Evolutionary conservation across 352 stramenopile species (phyloP), one percentile per base, ranked within the genome.

Genomic region (Phytophthora kernoviae): DNA sequence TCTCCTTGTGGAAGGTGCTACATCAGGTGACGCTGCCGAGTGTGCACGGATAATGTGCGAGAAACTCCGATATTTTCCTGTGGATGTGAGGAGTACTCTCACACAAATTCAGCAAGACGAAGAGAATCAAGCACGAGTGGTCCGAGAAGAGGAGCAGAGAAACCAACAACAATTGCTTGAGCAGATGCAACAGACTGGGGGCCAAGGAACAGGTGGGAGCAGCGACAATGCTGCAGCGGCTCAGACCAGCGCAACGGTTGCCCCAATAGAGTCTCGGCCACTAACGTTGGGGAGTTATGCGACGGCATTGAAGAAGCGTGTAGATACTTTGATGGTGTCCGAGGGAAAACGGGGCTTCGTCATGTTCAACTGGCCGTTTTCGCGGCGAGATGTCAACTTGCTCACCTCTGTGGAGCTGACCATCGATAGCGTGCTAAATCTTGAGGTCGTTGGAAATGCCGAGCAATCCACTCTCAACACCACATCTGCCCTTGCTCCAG

Each of bases 321-420:
- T 66, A 14, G 46, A 32, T 3, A 14, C 21, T 15, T 46, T 55
- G 12, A 70, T 81, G 62, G 9, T 30, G 20, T 15, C 50, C 2
- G 33, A 59, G 2, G 27, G 33, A 2, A 73, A 72, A 12, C 63
- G 73, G n/a, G 79, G 77, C 1, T 69, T 84, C 22, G 57, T 91
- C 12, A 55, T 91, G 18, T 87, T 70, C 61, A 88, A 88, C 20
- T 87, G 70, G 62, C 65, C 75, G 15, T 82, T 89, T 51, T 68
- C 77, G 11, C 54, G 37, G 0, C 54, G 51, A 21, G 77, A 89
- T 17, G 65, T 75, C 1, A 81, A 84, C 42, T 32, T 74, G 5
- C 48, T 91, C 20, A 86, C 76, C n/a, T 63, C 59, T 6, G 39
- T 71, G 14, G 77, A 77, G 1, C 33, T 89, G 1, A 62, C 81